A percentile compares a stretch with the other conserved stretches of the same genome.
Conservation (phyloP, 352 stramenopile species). For the Aphanomyces invadans region DNA sequence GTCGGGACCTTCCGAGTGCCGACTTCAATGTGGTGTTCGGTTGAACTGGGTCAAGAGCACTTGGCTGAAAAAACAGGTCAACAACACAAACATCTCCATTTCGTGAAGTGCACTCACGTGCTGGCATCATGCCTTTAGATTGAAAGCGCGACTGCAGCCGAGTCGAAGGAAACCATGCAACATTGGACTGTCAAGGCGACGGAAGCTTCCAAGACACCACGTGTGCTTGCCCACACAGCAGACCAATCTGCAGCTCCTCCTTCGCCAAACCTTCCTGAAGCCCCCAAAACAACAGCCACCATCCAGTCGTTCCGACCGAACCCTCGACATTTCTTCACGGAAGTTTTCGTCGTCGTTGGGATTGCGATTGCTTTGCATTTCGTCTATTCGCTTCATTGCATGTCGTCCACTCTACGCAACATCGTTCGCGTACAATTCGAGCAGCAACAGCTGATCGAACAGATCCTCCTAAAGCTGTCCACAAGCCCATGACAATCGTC, state of each 20-base stretch:
- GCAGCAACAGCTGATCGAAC: constrained; percentile 56
- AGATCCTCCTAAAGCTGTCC: constrained; percentile 43
- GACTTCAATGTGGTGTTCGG: constrained; percentile 52
- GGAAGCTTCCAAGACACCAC: background rate
- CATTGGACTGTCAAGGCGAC: constrained; percentile 1
- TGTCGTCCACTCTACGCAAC: constrained; percentile 49
- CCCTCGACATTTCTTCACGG: background rate
- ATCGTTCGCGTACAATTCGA: constrained; percentile 47
- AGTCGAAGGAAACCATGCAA: constrained; percentile 29
- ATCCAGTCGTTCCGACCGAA: background rate
- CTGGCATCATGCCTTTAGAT: constrained; percentile 40
- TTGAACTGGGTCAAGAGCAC: constrained; percentile 76
- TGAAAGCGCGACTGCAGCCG: constrained; percentile 63
- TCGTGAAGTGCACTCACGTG: background rate
- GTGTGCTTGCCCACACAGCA: no score
- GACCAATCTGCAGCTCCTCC: background rate
- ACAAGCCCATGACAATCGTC: background rate
- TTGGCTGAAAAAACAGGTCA: constrained; percentile 84
- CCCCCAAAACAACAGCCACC: background rate
- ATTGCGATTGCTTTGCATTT: constrained; percentile 43
- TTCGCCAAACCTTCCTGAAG: background rate
- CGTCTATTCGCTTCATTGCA: constrained; percentile 66
- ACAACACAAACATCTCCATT: background rate
- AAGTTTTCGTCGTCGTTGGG: background rate
- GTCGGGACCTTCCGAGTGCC: constrained; percentile 37